Conservation (phyloP, 495 filamentous ascomycete species). For the Entonaema liquescens region DNA sequence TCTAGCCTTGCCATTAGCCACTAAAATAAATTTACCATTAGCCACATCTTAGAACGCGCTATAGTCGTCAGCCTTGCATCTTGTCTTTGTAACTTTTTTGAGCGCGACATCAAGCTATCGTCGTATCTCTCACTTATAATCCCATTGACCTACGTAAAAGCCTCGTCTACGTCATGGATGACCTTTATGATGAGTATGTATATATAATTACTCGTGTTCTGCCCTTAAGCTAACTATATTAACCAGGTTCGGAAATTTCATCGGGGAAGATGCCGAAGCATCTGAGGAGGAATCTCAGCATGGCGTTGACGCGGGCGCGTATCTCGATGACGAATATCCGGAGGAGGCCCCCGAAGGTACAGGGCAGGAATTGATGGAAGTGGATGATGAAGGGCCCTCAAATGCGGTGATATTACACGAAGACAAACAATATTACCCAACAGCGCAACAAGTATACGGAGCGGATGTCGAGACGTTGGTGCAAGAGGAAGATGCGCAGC, state of each 20-base stretch:
- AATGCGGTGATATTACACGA: slow-evolving; percentile 97
- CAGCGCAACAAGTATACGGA: slow-evolving; percentile 93
- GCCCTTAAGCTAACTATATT: slow-evolving; percentile 24
- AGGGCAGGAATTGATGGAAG: slow-evolving; percentile 90
- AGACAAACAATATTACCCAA: slow-evolving; percentile 99
- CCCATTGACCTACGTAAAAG: slow-evolving; percentile 20
- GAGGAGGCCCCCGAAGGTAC: slow-evolving; percentile 67
- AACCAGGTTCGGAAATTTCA: slow-evolving; percentile 96
- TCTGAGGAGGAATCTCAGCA: slow-evolving; percentile 86
- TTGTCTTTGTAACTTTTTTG: slow-evolving; percentile 42
- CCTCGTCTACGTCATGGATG: slow-evolving; percentile 67
- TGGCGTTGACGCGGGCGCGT: slow-evolving; percentile 76
- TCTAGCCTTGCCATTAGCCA: slow-evolving; percentile 37
- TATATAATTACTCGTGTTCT: background rate
- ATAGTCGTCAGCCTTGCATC: slow-evolving; percentile 35
- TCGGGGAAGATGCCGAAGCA: slow-evolving; percentile 84
- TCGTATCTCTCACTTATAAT: slow-evolving; percentile 16
- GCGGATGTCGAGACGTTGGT: slow-evolving; percentile 93
- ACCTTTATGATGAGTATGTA: slow-evolving; percentile 83
- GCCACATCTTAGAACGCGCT: slow-evolving; percentile 26
- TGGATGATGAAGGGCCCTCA: slow-evolving; percentile 93
- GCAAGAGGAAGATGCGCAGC: slow-evolving; percentile 96
- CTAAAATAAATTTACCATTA: slow-evolving; percentile 26
- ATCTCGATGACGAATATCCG: slow-evolving; percentile 78
- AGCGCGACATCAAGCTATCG: slow-evolving; percentile 29